Base-by-base conservation (phyloP, 225 moss, liverwort and hornwort species). In the Neckera pumila region DNA sequence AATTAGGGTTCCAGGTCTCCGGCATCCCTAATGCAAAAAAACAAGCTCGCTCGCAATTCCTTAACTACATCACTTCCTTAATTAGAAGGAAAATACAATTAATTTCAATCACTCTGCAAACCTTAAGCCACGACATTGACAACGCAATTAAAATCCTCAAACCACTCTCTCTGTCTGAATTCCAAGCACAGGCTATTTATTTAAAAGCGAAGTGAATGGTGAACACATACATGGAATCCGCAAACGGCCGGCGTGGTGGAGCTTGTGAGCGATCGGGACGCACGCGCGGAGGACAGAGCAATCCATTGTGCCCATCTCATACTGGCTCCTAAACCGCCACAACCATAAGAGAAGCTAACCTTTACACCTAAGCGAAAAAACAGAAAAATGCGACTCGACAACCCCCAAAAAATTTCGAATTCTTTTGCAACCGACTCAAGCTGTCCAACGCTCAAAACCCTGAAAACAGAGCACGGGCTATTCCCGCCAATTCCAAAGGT, bases 261-360 rank as follows among this genome's bases (percentile, higher is more conserved):
- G 85, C 59, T 88, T 34, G 88, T 58, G 16, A 88, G 86, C 66
- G 89, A 90, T 83, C 92, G 93, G 31, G 85, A 45, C 65, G 79
- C 89, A 62, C 87, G 77, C 86, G 91, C 89, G 65, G 88, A 87
- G 73, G 80, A 90, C 82, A 90, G 83, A 78, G 91, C 87, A 90
- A 92, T 84, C 91, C 89, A 87, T 33, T 81, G 93, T 60, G 80
- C 58, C 93, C 91, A 90, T 92, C 89, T 94, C 94, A 93, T 94
- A 80, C 84, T 94, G 91, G 30, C 90, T 86, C 34, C 87, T 26
- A 75, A 79, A 72, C 88, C 36, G 76, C 45, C 85, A 89, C 88
- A 73, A 89, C 59, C 91, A 93, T 86, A 78, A 75, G 87, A 80
- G 74, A 70, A 84, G 40, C 83, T 54, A 25, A 84, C 66, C 64